Base-by-base conservation (phyloP, 2,329 filamentous ascomycete genomes). In the Aspergillus quadricinctus region DNA sequence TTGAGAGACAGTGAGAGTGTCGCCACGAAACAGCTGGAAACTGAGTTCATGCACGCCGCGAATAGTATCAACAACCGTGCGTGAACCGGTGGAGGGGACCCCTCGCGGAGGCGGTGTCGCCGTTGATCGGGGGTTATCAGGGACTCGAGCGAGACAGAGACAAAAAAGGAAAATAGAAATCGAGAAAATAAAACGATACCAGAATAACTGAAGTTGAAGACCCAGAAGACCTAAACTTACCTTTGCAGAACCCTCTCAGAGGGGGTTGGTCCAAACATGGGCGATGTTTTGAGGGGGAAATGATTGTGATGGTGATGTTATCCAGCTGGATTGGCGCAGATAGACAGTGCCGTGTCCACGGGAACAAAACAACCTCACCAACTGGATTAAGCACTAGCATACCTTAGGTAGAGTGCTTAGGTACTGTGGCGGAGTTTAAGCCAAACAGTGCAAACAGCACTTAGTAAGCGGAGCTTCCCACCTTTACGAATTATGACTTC, bases 31-130 rank as follows among this genome's bases (percentile, higher is more conserved):
- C 43, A 52, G 14, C n/a, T 28, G 21, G 29, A 19, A 52, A 21
- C 50, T 49, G 40, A 59, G 53, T 48, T 50, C 60, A 61, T 64
- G 52, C 54, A 60, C 53, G 48, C 21, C 49, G 51, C 51, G 52
- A 52, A 49, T 52, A 41, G 50, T 49, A 41, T 56, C 51, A 50
- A 52, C 51, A 59, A 56, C 62, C 54, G 61, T 56, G 61, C 54
- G 56, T 54, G 55, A 55, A 52, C 55, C 49, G 55, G 53, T 57
- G 55, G 52, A 52, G 55, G 52, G 66, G 63, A 57, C 63, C 64
- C 61, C 61, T 64, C 65, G 63, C 60, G 59, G 69, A 71, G 69
- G 70, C 69, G 69, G 70, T 72, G 69, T 71, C 69, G 69, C 67
- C 69, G 66, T 55, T 53, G 60, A 40, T 60, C 56, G 63, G 63